Evolutionary conservation across 2,329 filamentous ascomycete species (phyloP).

Genomic region (Paracorniculantispora psalliotae): DNA sequence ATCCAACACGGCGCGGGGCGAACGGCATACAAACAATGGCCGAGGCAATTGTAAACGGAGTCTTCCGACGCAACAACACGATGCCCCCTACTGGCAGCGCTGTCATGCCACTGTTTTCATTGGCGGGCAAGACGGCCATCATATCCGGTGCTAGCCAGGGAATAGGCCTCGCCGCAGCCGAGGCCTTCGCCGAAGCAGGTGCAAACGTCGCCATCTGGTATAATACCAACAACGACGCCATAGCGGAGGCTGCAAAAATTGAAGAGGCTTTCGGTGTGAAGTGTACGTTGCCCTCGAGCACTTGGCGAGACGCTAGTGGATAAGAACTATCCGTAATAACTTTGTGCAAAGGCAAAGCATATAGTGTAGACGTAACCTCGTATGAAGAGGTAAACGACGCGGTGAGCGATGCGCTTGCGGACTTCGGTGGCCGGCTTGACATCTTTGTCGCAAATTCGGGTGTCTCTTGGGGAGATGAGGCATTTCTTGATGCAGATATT

Average conservation of each 20-base stretch:
- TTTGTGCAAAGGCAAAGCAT: constrained; percentile 59
- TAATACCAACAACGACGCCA: constrained; percentile 61
- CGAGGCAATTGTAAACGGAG: neutral
- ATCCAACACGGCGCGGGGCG: too few species aligned
- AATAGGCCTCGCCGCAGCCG: constrained; percentile 61
- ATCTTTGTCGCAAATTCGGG: constrained; percentile 77
- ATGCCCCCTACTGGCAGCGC: neutral
- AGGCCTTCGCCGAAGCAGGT: constrained; percentile 63
- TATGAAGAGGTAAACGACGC: constrained; percentile 46
- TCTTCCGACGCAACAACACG: constrained; percentile 5
- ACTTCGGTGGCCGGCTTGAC: constrained; percentile 71
- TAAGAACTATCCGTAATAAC: too few species aligned
- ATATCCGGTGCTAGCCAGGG: constrained; percentile 63
- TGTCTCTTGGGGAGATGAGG: constrained; percentile 65
- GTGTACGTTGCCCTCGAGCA: too few species aligned
- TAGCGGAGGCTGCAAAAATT: constrained; percentile 57
- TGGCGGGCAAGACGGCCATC: constrained; percentile 66
- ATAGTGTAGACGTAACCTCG: constrained; percentile 56
- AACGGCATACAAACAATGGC: too few species aligned
- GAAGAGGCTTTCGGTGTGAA: constrained; percentile 62
- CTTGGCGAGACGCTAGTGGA: too few species aligned
- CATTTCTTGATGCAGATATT: constrained; percentile 60
- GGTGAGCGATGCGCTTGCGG: constrained; percentile 50
- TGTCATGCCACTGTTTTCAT: constrained; percentile 50
- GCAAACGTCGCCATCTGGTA: constrained; percentile 71